Conservation (phyloP, 2,329 filamentous ascomycete species). For the Seiridium unicorne region DNA sequence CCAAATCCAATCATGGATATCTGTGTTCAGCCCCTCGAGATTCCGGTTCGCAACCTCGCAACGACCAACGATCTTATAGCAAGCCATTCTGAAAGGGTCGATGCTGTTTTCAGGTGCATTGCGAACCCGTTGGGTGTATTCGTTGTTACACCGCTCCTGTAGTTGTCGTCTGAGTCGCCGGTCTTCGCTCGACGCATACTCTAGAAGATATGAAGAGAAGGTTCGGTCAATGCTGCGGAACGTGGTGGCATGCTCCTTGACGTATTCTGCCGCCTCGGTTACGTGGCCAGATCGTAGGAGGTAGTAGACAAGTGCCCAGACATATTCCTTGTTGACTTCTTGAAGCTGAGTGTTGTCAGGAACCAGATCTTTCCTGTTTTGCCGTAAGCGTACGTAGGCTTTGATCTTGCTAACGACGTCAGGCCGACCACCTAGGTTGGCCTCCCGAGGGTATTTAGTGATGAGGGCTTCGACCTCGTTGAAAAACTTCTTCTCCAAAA, state of each 20-base stretch:
- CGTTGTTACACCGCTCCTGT: conserved; percentile 83
- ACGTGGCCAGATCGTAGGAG: conserved; percentile 82
- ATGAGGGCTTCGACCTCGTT: conserved; percentile 75
- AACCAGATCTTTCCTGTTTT: conserved; percentile 78
- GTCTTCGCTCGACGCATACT: conserved; percentile 75
- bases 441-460: conserved; percentile 80
- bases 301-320: conserved; percentile 94
- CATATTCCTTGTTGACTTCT: conserved; percentile 76
- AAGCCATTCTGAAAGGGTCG: conserved; percentile 94
- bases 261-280: conserved; percentile 81
- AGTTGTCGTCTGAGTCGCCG: conserved; percentile 74
- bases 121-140: conserved; percentile 81
- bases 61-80: conserved; percentile 94
- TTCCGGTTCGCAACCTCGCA: conserved; percentile 66
- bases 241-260: conserved; percentile 72
- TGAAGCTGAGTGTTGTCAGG: conserved; percentile 80
- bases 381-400: conserved; percentile 83
- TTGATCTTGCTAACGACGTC: conserved; percentile 88
- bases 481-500: conserved; percentile 80
- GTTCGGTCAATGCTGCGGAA: conserved; percentile 90
- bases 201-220: conserved; percentile 83
- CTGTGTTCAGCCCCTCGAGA: conserved; percentile 60
- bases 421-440: conserved; percentile 84
- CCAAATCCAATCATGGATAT: conserved; percentile 72
- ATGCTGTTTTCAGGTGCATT: conserved; percentile 84